A percentile compares a stretch with the other conserved stretches of the same genome.
Evolutionary conservation across 768 basidiomycete species (phyloP).

Genomic region (Mycena leptocephala): DNA sequence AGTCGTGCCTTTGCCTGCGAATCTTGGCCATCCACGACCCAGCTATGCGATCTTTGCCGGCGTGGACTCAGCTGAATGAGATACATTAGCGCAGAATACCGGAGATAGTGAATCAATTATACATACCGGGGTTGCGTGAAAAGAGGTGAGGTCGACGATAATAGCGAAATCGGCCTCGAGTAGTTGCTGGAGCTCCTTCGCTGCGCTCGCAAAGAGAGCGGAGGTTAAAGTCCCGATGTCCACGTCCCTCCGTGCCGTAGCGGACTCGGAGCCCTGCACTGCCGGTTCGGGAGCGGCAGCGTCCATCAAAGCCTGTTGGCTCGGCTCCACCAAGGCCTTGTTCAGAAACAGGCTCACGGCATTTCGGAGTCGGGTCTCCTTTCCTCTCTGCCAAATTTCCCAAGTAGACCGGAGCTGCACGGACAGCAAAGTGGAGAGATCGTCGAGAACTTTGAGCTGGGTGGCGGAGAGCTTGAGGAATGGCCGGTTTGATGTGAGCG

Average conservation of each 20-base stretch:
- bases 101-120: too few species aligned
- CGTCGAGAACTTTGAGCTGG: constrained; percentile 19
- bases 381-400: constrained; percentile 17
- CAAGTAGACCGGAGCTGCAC: constrained; percentile 31
- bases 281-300: constrained; percentile 2
- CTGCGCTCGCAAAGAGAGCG: background rate
- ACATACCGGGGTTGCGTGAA: constrained; percentile 5
- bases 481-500: constrained; percentile 19
- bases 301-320: background rate
- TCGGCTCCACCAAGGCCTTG: constrained; percentile 23
- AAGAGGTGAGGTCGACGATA: constrained; percentile 13
- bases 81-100: background rate
- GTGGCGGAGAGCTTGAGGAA: background rate
- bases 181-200: constrained; percentile 2
- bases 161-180: constrained; percentile 26
- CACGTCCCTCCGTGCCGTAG: background rate
- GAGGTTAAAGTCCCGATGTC: background rate
- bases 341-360: constrained; percentile 25
- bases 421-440: constrained; percentile 24
- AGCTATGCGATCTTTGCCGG: constrained; percentile 5
- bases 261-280: constrained; percentile 12
- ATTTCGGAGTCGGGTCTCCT: constrained; percentile 19
- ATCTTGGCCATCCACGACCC: background rate
- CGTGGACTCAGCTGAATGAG: background rate
- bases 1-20: background rate